Base-by-base conservation (phyloP, 1,139 yeast species). In the Yamadazyma dushanensis region DNA sequence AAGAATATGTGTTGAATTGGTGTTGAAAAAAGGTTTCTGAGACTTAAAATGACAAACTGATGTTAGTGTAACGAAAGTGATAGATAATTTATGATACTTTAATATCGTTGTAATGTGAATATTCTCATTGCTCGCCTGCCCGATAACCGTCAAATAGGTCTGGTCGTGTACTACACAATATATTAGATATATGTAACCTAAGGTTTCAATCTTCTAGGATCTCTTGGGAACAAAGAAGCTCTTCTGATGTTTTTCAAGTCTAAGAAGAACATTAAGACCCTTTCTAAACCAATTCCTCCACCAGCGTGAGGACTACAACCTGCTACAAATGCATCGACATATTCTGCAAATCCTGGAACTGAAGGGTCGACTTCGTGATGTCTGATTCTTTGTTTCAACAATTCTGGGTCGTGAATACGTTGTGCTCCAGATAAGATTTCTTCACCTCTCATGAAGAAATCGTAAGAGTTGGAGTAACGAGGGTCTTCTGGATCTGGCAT, bases 281-380 rank as follows among this genome's bases (percentile, higher is more conserved):
- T 87, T 70, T 92, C 99, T 50, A 92, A 73, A 54, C 99, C 99
- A 61, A 92, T 92, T 67, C 99, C 99, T 70, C 98, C 99, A 62
- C 99, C 99, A 17, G 96, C 99, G 55, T 92, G 99, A 34, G 99
- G 98, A 47, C 96, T 83, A 74, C 97, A 92, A 15, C 97, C 99
- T 59, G 84, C 90, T 32, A 78, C 70, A 72, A 94, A 92, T 15
- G 96, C 95, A 47, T 90, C 90, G 44, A 88, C 83, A 64, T 94
- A 92, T 59, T 94, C 97, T 57, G 76, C 74, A 56, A 90, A 71
- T 46, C 97, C 97, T 22, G 89, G 85, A 45, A 76, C 76, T 38
- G 66, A 67, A 43, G 96, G 88, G 59, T 87, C 87, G 39, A 94
- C 81, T 31, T 78, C 97, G 55, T 85, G 96, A 32, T 73, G 83